A percentile compares a stretch with the other conserved stretches of the same genome.
Evolutionary conservation across 305 asterid species (phyloP).

Genomic region (Fraxinus angustifolia): DNA sequence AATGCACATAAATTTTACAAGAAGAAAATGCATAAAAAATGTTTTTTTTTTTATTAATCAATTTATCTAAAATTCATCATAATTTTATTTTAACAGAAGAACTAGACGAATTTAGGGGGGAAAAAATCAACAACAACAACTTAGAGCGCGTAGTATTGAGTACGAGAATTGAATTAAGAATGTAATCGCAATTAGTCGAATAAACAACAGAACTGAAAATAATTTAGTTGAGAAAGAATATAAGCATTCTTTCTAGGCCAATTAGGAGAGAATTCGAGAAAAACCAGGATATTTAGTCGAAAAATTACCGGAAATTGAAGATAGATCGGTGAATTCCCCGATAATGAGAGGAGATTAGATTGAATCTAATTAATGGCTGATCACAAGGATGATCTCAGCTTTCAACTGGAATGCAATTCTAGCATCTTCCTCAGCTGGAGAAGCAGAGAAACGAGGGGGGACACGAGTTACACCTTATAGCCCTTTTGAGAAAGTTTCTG

Average conservation of each 20-base stretch:
- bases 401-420: not conserved
- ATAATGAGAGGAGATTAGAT: not conserved
- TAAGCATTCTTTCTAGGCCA: not conserved
- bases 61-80: not conserved
- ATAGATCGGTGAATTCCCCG: not conserved
- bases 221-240: not conserved
- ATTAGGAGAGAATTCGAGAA: not conserved
- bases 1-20: not conserved
- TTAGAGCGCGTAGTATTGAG: not conserved
- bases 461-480: not conserved
- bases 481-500: no score
- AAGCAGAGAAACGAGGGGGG: not conserved
- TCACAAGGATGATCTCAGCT: not conserved
- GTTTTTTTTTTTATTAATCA: not conserved
- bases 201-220: not conserved
- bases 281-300: not conserved
- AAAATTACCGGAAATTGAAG: not conserved
- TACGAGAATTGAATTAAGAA: not conserved
- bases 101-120: not conserved
- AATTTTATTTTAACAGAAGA: not conserved
- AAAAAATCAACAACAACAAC: not conserved
- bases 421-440: not conserved
- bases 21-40: not conserved
- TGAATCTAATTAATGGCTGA: not conserved
- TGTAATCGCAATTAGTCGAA: not conserved